Percentiles rank a stretch among this genome's conserved stretches.
Conservation (phyloP, 257 asterid genomes). For the Ballota nigra region DNA sequence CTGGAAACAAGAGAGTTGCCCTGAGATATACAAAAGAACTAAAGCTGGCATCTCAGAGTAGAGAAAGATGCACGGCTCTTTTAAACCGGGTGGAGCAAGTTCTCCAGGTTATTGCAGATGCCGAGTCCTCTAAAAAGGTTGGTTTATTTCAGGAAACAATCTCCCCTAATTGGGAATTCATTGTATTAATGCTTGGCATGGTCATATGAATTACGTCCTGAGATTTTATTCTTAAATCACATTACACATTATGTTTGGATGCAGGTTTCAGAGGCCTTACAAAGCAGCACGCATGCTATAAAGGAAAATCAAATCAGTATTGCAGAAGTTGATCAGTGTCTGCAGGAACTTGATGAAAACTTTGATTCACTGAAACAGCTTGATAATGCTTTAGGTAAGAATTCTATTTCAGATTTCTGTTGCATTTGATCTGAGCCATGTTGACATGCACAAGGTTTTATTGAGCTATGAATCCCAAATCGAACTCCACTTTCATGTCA, state of each 20-base stretch:
- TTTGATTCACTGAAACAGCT: constrained; percentile 61
- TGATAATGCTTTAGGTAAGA: constrained; percentile 56
- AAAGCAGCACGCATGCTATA: constrained; percentile 58
- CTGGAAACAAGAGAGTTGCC: constrained; percentile 60
- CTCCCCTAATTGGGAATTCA: not conserved
- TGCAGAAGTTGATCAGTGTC: constrained; percentile 65
- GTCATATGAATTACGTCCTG: not conserved
- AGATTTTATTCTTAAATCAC: not conserved
- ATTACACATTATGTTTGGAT: constrained; percentile 18
- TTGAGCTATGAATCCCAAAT: not conserved
- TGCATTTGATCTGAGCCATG: constrained; percentile 1
- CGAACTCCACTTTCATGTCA: not conserved
- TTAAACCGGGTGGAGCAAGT: constrained; percentile 75
- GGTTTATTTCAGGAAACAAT: constrained; percentile 15
- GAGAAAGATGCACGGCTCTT: constrained; percentile 64
- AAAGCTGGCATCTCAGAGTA: constrained; percentile 63
- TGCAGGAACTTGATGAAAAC: constrained; percentile 63
- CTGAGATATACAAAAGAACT: constrained; percentile 62
- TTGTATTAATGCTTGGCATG: not conserved
- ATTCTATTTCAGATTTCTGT: constrained; percentile 11
- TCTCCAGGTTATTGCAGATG: constrained; percentile 62
- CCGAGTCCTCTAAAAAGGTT: constrained; percentile 86
- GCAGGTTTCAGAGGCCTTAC: constrained; percentile 77
- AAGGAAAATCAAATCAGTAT: constrained; percentile 52
- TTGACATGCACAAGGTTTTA: not conserved